Conservation (phyloP, 2,329 filamentous ascomycete species). For the Colletotrichum somersetense region DNA sequence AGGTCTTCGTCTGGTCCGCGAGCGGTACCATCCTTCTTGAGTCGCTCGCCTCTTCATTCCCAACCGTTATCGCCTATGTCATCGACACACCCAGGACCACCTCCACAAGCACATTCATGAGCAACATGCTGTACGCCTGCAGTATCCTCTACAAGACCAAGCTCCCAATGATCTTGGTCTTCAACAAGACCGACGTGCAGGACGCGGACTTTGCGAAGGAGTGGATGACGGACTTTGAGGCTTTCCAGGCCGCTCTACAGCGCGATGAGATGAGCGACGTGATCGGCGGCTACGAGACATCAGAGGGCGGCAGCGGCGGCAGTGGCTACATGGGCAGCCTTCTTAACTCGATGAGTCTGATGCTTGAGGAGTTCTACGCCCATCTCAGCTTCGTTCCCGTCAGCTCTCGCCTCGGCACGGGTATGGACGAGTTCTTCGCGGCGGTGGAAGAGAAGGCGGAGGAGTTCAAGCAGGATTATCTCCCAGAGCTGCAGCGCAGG, state of each 20-base stretch:
- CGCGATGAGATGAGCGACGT: conserved; percentile 83
- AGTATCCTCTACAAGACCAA: conserved; percentile 99
- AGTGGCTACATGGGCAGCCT: conserved; percentile 97
- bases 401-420: conserved; percentile 90
- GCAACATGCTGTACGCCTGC: conserved; percentile 99
- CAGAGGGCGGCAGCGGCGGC: conserved; percentile 71
- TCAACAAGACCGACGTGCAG: conserved; percentile 98
- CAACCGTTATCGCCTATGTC: conserved; percentile 96
- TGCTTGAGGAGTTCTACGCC: conserved; percentile 97
- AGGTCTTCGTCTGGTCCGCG: conserved; percentile 98
- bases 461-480: conserved; percentile 92
- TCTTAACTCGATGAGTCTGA: conserved; percentile 96
- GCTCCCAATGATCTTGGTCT: conserved; percentile 97
- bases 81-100: conserved; percentile 96
- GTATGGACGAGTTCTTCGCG: conserved; percentile 92
- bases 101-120: conserved; percentile 98
- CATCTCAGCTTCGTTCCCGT: conserved; percentile 94
- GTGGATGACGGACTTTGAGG: conserved; percentile 99
- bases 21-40: conserved; percentile 94
- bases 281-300: conserved; percentile 78
- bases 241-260: conserved; percentile 88
- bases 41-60: conserved; percentile 91
- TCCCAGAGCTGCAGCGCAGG: conserved; percentile 87
- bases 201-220: conserved; percentile 92
- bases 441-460: conserved; percentile 88